Conservation (phyloP, 345 rosid genomes). For the Moricandia moricandioides region DNA sequence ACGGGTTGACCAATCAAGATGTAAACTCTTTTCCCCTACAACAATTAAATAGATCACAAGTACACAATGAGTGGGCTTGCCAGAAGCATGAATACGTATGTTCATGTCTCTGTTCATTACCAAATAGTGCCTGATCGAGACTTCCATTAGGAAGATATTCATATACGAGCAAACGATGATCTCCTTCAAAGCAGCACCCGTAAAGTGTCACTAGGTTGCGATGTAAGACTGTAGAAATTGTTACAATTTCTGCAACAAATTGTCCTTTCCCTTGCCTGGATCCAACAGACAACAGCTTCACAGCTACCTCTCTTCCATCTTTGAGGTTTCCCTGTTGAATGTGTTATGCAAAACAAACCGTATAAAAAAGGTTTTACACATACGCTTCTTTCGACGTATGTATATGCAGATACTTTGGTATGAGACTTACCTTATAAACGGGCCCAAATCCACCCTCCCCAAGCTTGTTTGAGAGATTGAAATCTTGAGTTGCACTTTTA, state of each 20-base stretch:
- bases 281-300: slow-evolving; percentile 57
- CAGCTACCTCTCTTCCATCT: slow-evolving; percentile 52
- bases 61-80: background rate
- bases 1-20: slow-evolving; percentile 53
- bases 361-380: background rate
- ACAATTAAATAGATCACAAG: background rate
- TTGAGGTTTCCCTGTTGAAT: slow-evolving; percentile 36
- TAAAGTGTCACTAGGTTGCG: slow-evolving; percentile 41
- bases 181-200: slow-evolving; percentile 41
- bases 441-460: slow-evolving; percentile 90
- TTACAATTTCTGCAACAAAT: slow-evolving; percentile 63
- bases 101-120: background rate
- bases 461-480: slow-evolving; percentile 55
- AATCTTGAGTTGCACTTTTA: slow-evolving; percentile 60
- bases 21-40: slow-evolving; percentile 42
- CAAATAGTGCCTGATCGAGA: slow-evolving; percentile 45
- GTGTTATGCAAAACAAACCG: background rate
- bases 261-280: slow-evolving; percentile 73
- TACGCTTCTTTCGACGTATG: background rate
- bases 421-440: slow-evolving; percentile 50
- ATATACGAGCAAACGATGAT: slow-evolving; percentile 49
- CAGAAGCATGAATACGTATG: background rate
- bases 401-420: background rate
- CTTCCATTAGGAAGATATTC: slow-evolving; percentile 59
- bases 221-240: slow-evolving; percentile 36